Percentiles rank a stretch among this genome's conserved stretches.
Conservation (phyloP, 2,329 filamentous ascomycete genomes). For the Venturia effusa region DNA sequence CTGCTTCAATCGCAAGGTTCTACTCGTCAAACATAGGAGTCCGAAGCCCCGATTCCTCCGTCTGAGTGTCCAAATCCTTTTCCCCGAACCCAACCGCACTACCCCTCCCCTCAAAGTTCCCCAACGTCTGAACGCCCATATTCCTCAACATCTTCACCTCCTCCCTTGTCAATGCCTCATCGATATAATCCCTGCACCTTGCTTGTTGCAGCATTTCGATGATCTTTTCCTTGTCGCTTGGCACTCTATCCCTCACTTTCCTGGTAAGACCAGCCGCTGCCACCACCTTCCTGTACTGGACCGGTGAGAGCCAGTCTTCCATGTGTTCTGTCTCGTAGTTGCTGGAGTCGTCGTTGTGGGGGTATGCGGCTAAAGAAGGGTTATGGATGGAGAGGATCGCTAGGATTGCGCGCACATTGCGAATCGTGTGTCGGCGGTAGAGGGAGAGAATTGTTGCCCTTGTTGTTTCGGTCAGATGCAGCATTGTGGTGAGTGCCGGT, state of each 20-base stretch:
- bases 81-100: not conserved
- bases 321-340: not conserved
- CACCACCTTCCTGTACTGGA: not conserved
- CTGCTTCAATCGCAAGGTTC: not conserved
- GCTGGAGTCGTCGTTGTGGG: not conserved
- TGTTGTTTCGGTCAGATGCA: not conserved
- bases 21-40: not conserved
- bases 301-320: not conserved
- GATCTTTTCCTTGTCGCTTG: constrained; percentile 1
- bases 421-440: not conserved
- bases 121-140: not conserved
- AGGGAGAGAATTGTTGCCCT: not conserved
- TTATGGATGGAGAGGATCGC: not conserved
- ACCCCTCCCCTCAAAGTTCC: not conserved
- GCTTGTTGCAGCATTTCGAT: not conserved
- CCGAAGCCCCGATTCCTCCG: not conserved
- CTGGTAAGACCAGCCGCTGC: not conserved
- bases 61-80: not conserved
- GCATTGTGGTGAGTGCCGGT: not conserved
- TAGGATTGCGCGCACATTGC: not conserved
- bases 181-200: not conserved
- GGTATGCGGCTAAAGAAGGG: not conserved
- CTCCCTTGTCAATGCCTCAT: not conserved
- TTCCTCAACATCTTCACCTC: not conserved
- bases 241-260: not conserved